Evolutionary conservation across 2,329 filamentous ascomycete species (phyloP).

Genomic region (Chaetomium olivaceum): DNA sequence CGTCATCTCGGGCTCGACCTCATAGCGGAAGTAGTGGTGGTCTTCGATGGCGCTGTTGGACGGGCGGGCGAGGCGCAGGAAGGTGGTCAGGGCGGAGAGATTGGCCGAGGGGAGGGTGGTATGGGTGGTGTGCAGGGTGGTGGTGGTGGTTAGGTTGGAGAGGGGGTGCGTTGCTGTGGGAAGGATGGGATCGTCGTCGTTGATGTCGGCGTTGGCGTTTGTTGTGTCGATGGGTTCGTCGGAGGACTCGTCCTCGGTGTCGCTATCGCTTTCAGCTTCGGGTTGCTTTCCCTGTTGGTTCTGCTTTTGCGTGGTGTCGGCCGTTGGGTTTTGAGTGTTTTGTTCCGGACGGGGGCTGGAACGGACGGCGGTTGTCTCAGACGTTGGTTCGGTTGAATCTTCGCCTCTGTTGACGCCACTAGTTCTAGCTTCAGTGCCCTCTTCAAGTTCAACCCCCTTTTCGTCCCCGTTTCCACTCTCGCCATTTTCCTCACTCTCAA

Average conservation of each 20-base stretch:
- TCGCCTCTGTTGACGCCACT: background rate
- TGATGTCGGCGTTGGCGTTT: background rate
- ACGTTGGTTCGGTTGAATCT: background rate
- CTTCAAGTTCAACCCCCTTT: background rate
- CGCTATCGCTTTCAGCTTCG: background rate
- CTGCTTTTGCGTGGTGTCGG: background rate
- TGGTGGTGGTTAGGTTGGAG: background rate
- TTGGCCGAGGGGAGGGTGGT: slow-evolving; percentile 22
- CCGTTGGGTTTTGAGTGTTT: background rate
- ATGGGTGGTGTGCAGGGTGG: slow-evolving; percentile 18
- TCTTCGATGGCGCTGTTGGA: slow-evolving; percentile 20
- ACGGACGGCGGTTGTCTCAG: background rate
- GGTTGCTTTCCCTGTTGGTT: background rate
- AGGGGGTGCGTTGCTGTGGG: background rate
- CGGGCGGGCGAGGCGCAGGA: slow-evolving; percentile 20
- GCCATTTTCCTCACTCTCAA: background rate
- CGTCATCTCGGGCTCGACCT: background rate
- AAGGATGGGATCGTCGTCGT: background rate
- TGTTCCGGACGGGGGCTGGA: background rate
- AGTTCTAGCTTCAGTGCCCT: background rate
- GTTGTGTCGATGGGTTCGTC: background rate
- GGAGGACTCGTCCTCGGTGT: background rate
- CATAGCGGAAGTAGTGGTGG: slow-evolving; percentile 13
- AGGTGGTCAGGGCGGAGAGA: slow-evolving; percentile 12
- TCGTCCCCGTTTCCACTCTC: background rate